Conservation (phyloP, 345 rosid species). For the Adansonia digitata region DNA sequence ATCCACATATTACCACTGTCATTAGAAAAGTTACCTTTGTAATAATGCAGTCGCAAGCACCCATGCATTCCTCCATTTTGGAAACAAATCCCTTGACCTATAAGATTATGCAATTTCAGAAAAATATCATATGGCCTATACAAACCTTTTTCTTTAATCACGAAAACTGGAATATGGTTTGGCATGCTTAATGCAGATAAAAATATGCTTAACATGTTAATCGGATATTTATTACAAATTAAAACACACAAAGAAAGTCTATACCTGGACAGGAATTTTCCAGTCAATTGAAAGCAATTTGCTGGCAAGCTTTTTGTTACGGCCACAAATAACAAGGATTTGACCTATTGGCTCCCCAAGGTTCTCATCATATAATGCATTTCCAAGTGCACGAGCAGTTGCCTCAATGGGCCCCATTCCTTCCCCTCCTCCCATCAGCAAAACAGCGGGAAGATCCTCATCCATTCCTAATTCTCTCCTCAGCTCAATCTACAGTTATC, state of each 20-base stretch:
- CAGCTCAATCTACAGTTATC: conserved; percentile 49
- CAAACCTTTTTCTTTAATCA: neutral
- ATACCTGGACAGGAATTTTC: conserved; percentile 95
- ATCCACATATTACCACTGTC: neutral
- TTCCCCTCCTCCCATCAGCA: conserved; percentile 99
- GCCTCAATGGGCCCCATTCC: conserved; percentile 99
- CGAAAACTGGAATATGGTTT: neutral
- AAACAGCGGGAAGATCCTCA: conserved; percentile 87
- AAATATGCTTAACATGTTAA: neutral
- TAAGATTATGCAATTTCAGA: conserved; percentile 12
- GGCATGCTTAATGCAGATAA: neutral
- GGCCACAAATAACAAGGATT: conserved; percentile 87
- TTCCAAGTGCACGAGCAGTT: conserved; percentile 81
- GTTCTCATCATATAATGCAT: conserved; percentile 71
- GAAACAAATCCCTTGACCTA: conserved; percentile 92
- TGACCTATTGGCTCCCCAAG: conserved; percentile 83
- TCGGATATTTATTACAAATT: neutral
- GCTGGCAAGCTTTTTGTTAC: conserved; percentile 74
- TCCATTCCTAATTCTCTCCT: conserved; percentile 88
- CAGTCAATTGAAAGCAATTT: conserved; percentile 67
- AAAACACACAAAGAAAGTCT: neutral
- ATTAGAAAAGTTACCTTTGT: conserved; percentile 64
- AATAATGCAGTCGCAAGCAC: conserved; percentile 98
- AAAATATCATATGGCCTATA: neutral
- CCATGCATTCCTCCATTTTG: conserved; percentile 99